Evolutionary conservation across 2,329 filamentous ascomycete species (phyloP), one percentile per base, ranked within the genome.

Genomic region (Graphilbum fragrans): DNA sequence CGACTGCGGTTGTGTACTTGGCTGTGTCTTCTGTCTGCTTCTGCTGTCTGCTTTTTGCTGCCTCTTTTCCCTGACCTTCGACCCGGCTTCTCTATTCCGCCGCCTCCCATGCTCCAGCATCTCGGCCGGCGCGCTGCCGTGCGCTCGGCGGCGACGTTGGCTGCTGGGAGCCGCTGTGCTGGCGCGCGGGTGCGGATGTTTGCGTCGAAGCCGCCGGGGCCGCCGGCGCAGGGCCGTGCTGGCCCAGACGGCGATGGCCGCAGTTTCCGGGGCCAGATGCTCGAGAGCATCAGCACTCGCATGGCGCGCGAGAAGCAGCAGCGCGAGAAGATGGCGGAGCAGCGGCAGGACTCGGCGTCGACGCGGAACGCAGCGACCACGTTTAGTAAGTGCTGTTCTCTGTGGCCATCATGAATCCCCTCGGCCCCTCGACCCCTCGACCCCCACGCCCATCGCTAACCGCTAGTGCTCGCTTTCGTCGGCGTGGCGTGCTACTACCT

Each of bases 401-500:
- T n/a, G n/a, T n/a, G n/a, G n/a, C n/a, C n/a, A n/a, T n/a, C n/a
- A n/a, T n/a, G n/a, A n/a, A n/a, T n/a, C n/a, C n/a, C n/a, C n/a
- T n/a, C n/a, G n/a, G n/a, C n/a, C n/a, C n/a, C n/a, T n/a, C n/a
- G n/a, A n/a, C n/a, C n/a, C n/a, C n/a, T n/a, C n/a, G n/a, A n/a
- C n/a, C n/a, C n/a, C n/a, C n/a, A n/a, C n/a, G 12, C 38, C 23
- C 34, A 4, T 3, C 12, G 16, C 20, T 22, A 21, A 12, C 23
- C 31, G 12, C 20, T n/a, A 76, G 72, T 72, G 50, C 61, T 77
- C 46, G 54, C 77, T 37, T 66, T 65, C 39, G 65, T 71, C 37
- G 62, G 71, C 37, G 60, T 62, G 27, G 59, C 65, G 43, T 67
- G 70, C 45, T 83, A 77, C 58, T 77, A 68, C 55, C 57, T 79